Percentiles rank a stretch among this genome's conserved stretches.
Conservation (phyloP, 2,329 filamentous ascomycete species). For the Fusarium graminum region DNA sequence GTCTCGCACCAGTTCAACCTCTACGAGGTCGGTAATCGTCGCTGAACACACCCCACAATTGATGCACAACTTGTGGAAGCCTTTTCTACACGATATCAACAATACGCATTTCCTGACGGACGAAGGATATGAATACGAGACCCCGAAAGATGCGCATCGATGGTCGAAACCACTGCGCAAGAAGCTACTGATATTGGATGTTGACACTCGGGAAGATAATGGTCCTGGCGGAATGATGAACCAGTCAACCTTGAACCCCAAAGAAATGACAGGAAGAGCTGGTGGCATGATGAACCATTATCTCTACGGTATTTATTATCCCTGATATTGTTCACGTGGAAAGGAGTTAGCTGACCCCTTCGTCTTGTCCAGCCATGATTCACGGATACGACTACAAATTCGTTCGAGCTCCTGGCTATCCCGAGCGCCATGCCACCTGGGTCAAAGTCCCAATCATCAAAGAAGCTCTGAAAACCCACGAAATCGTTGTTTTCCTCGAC, state of each 20-base stretch:
- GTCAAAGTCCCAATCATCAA: constrained; percentile 57
- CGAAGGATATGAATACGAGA: constrained; percentile 33
- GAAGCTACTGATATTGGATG: constrained; percentile 37
- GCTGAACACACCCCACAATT: constrained; percentile 2
- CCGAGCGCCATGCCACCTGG: constrained; percentile 60
- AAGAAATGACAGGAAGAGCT: constrained; percentile 33
- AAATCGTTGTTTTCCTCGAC: constrained; percentile 60
- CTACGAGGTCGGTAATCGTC: constrained; percentile 1
- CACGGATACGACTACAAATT: constrained; percentile 64
- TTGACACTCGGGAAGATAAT: constrained; percentile 27
- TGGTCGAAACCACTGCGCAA: constrained; percentile 34
- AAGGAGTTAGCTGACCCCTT: too few species aligned
- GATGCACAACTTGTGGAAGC: constrained; percentile 23
- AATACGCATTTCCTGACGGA: not conserved
- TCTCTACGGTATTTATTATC: constrained; percentile 31
- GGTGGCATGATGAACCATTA: constrained; percentile 40
- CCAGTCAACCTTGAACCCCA: constrained; percentile 13
- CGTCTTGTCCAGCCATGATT: constrained; percentile 50
- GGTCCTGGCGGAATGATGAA: constrained; percentile 33
- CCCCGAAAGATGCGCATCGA: constrained; percentile 11
- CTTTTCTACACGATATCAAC: constrained; percentile 32
- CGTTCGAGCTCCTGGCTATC: constrained; percentile 57
- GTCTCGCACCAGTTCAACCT: not conserved
- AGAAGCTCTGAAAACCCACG: constrained; percentile 55
- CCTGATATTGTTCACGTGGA: too few species aligned